These are phyloP conservation scores for Exophiala calicioides DNA, from an alignment of 2,329 filamentous ascomycete species.

Conservation along the genomic window DNA sequence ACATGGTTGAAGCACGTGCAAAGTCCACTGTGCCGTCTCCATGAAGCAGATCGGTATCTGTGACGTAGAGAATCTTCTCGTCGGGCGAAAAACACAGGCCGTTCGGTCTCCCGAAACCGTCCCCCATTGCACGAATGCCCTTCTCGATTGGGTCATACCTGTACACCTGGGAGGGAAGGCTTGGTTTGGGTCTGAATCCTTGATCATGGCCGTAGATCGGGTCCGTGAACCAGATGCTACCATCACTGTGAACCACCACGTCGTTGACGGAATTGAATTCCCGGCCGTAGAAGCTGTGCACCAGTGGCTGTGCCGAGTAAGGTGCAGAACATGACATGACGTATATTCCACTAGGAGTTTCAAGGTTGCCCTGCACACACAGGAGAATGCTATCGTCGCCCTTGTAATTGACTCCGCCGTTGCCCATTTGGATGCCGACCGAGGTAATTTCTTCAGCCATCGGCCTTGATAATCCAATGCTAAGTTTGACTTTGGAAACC, in stretches of 20 bases:
- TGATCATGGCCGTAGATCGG: conserved; percentile 41
- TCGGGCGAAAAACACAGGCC: conserved; percentile 44
- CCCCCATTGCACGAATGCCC: conserved; percentile 38
- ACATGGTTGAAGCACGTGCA: conserved; percentile 17
- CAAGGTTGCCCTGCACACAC: no score
- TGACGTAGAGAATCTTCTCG: conserved; percentile 41
- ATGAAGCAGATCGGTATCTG: conserved; percentile 38
- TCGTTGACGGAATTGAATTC: conserved; percentile 44
- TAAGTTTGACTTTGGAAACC: no score
- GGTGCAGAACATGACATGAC: no score
- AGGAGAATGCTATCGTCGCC: no score
- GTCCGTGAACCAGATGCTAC: conserved; percentile 44
- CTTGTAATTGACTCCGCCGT: no score
- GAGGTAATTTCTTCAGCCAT: no score
- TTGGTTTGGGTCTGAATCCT: conserved; percentile 36
- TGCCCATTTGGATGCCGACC: no score
- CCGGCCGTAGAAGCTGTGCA: no score
- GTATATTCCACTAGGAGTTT: no score
- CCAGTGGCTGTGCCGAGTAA: no score
- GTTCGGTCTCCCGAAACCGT: conserved; percentile 43
- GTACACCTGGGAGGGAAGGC: conserved; percentile 41
- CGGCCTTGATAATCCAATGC: no score
- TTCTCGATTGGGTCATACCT: conserved; percentile 38
- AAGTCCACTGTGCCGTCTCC: conserved; percentile 5
- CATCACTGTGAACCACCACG: conserved; percentile 39